Conservation (phyloP, 2,329 filamentous ascomycete species). For the Amphichorda felina region DNA sequence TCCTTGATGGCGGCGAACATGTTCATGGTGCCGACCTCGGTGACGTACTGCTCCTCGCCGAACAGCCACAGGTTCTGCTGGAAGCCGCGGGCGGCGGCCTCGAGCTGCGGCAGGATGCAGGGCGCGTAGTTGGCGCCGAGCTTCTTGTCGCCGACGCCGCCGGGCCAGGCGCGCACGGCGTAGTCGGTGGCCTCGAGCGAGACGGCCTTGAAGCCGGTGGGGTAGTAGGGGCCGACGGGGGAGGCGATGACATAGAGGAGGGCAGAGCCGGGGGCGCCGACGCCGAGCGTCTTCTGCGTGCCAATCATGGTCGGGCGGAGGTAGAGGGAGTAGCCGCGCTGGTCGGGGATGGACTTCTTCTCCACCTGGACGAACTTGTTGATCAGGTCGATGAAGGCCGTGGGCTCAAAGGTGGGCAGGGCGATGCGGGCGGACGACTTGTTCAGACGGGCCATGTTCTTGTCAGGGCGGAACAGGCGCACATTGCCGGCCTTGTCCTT, state of each 20-base stretch:
- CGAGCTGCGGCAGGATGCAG: conserved; percentile 90
- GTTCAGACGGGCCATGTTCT: conserved; percentile 94
- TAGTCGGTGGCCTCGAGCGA: conserved; percentile 94
- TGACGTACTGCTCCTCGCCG: conserved; percentile 88
- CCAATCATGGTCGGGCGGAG: conserved; percentile 95
- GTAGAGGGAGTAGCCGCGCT: conserved; percentile 87
- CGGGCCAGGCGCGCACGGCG: conserved; percentile 93
- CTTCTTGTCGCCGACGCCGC: conserved; percentile 96
- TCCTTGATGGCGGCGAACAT: conserved; percentile 81
- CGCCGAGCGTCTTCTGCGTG: conserved; percentile 86
- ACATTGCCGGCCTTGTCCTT: conserved; percentile 70
- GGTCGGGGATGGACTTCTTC: conserved; percentile 77
- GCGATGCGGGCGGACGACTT: conserved; percentile 85
- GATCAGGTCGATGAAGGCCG: conserved; percentile 70
- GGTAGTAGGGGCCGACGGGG: conserved; percentile 95
- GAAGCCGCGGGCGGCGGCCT: conserved; percentile 83
- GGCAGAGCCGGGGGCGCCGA: conserved; percentile 83
- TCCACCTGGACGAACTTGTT: conserved; percentile 70
- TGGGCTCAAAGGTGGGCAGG: conserved; percentile 70
- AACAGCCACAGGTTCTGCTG: conserved; percentile 99
- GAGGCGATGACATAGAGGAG: conserved; percentile 92
- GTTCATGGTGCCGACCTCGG: conserved; percentile 98
- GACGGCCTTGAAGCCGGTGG: conserved; percentile 95
- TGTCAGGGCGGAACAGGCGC: conserved; percentile 85
- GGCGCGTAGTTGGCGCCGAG: conserved; percentile 98